Conservation (phyloP, 2,329 filamentous ascomycete species). For the Akanthomyces lecanii region DNA sequence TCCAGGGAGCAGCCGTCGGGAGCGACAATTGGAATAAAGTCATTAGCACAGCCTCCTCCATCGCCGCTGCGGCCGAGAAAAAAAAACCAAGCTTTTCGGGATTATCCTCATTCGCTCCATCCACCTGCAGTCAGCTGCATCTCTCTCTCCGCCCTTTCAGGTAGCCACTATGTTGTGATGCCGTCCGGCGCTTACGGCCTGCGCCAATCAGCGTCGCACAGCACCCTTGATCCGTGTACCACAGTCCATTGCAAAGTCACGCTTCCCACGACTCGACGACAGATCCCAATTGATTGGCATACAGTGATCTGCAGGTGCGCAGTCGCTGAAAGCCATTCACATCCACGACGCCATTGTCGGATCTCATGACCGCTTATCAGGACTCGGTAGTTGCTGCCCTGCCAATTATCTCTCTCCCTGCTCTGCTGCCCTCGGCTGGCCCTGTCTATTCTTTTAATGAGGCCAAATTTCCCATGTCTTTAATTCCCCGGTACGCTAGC, state of each 20-base stretch:
- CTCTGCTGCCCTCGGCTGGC: not conserved
- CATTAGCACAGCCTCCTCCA: not conserved
- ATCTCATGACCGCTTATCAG: not conserved
- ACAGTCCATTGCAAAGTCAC: not conserved
- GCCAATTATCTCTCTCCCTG: not conserved
- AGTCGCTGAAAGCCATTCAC: not conserved
- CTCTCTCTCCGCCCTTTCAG: not conserved
- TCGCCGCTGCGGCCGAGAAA: too few relatives aligned
- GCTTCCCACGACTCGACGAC: not conserved
- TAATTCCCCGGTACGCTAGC: slow-evolving; percentile 5
- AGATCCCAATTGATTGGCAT: not conserved
- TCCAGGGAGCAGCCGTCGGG: not conserved
- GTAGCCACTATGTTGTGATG: not conserved
- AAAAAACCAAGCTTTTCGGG: not conserved
- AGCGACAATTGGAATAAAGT: too few relatives aligned
- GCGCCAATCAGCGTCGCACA: slow-evolving; percentile 11
- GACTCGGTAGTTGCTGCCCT: not conserved
- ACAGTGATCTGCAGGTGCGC: not conserved
- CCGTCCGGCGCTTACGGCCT: not conserved
- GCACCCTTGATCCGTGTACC: not conserved
- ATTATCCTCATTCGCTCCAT: not conserved
- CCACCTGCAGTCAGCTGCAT: not conserved
- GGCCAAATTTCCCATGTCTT: slow-evolving; percentile 12
- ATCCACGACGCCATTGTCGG: not conserved
- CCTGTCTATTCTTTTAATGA: not conserved